Base-by-base conservation (phyloP, 441 rosid genomes). In the Populus hybrid region DNA sequence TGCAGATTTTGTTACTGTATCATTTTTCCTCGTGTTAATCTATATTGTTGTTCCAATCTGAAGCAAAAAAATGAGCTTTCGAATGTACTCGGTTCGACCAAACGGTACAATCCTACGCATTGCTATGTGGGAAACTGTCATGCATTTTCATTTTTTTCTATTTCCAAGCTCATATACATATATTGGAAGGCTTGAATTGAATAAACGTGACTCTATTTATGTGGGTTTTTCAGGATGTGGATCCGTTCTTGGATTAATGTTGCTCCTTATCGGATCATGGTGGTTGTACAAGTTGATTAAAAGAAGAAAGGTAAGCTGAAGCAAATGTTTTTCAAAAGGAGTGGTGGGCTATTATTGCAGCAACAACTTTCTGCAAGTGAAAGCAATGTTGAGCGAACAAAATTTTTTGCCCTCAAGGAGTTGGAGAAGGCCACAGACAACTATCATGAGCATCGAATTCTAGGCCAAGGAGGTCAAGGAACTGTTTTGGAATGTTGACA, bases 381-480 rank as follows among this genome's bases (percentile, higher is more conserved):
- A 7, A 69, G 18, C 53, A 69, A 69, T 11, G 56, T 69, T 40
- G 73, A 69, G 33, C 56, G 36, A 21, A 23, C 31, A 21, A 69
- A 69, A 1, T 9, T 69, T 8, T 40, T 69, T n/a, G 3, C 8
- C 38, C 21, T 56, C 1, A 7, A 18, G 50, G 72, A 69, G 6
- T 36, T 69, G 26, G 72, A n/a, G 50, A 38, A 69, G 72, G 72
- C 50, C 28, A 40, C 73, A 8, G 59, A 38, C 56, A 20, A 69
- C 59, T 69, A 69, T 23, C 11, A 69, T 18, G 72, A 0, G 12
- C 21, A 21, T 36, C 56, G 72, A 69, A 40, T 69, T 24, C 16
- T 38, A 9, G 72, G 59, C 12, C 28, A 69, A 18, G 59, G 72
- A 69, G 59, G 72, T 9, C 59, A 38, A 33, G 72, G 72, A 69